Evolutionary conservation across 768 basidiomycete genomes (phyloP).

Genomic region (Leucocoprinus sp.): DNA sequence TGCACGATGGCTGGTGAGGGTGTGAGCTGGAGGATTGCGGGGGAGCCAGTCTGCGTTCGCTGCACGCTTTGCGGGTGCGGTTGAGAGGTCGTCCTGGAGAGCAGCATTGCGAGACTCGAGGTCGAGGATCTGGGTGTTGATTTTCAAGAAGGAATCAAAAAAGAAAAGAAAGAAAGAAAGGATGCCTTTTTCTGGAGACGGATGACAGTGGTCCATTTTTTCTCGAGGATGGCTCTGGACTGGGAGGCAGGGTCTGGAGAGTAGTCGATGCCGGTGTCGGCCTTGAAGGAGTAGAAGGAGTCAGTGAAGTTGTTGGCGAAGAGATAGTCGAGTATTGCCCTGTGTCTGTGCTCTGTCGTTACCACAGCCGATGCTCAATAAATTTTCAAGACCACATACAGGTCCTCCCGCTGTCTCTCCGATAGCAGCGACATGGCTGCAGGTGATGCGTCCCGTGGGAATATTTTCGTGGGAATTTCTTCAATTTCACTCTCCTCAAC

Average conservation of each 20-base stretch:
- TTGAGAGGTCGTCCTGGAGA: conserved; percentile 61
- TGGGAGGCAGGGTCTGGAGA: conserved; percentile 82
- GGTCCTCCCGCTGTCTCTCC: conserved; percentile 21
- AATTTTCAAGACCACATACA: conserved; percentile 15
- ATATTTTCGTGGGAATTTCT: not conserved
- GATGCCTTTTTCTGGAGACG: conserved; percentile 88
- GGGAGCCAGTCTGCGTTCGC: conserved; percentile 84
- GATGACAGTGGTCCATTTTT: conserved; percentile 98
- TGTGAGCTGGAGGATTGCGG: conserved; percentile 72
- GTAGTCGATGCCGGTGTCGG: conserved; percentile 51
- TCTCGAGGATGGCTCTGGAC: conserved; percentile 82
- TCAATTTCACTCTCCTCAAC: not conserved
- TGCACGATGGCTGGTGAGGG: conserved; percentile 67
- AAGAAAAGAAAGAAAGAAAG: conserved; percentile 1
- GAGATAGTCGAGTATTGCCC: conserved; percentile 75
- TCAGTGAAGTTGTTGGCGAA: conserved; percentile 55
- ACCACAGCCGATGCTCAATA: conserved; percentile 10
- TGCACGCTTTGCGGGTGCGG: conserved; percentile 41
- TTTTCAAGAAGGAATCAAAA: too few species aligned
- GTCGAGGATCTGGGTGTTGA: conserved; percentile 98
- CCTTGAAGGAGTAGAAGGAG: conserved; percentile 53
- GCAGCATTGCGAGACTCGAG: conserved; percentile 79
- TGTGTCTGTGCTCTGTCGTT: conserved; percentile 42
- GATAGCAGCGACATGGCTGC: conserved; percentile 18
- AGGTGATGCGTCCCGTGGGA: not conserved